phyloP scores from a whole-genome alignment of 768 basidiomycete genomes.

The Lyophyllum atratum region DNA sequence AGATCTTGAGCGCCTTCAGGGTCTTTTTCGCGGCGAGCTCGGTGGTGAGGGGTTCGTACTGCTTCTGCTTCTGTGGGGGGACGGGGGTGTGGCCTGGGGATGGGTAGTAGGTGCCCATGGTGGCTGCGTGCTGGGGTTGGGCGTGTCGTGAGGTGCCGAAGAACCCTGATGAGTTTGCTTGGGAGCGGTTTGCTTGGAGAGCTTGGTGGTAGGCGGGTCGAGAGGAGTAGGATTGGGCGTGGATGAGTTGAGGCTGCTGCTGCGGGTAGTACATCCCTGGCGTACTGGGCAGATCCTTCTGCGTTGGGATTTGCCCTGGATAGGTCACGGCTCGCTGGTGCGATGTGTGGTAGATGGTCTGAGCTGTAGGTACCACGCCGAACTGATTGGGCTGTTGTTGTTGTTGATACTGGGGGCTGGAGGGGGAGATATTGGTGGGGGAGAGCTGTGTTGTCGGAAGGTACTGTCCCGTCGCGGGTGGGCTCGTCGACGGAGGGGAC shows the following conservation, averaged over 20 bases:
- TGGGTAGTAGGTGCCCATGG: neutral
- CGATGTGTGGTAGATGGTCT: too few species aligned
- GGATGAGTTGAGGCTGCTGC: neutral
- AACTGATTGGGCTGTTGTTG: neutral
- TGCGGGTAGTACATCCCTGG: too few species aligned
- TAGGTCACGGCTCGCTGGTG: too few species aligned
- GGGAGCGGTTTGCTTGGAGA: neutral
- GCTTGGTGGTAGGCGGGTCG: neutral
- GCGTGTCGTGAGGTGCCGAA: conserved; percentile 5
- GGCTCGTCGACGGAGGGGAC: conserved; percentile 1
- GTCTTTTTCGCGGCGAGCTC: conserved; percentile 18
- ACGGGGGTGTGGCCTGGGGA: neutral
- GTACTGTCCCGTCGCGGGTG: neutral
- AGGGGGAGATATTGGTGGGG: neutral
- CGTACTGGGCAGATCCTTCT: too few species aligned
- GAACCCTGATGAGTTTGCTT: conserved; percentile 1
- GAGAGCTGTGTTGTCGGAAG: too few species aligned
- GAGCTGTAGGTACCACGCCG: neutral
- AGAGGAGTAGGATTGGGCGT: neutral
- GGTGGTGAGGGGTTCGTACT: conserved; percentile 10
- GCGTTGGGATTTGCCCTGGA: too few species aligned
- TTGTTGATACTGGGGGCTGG: neutral
- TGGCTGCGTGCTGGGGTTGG: neutral
- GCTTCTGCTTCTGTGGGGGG: neutral
- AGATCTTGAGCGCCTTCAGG: conserved; percentile 10